These are phyloP conservation scores for Mortierella polycephala DNA, from an alignment of 371 early-diverging fungal genomes.

Conservation along the genomic window DNA sequence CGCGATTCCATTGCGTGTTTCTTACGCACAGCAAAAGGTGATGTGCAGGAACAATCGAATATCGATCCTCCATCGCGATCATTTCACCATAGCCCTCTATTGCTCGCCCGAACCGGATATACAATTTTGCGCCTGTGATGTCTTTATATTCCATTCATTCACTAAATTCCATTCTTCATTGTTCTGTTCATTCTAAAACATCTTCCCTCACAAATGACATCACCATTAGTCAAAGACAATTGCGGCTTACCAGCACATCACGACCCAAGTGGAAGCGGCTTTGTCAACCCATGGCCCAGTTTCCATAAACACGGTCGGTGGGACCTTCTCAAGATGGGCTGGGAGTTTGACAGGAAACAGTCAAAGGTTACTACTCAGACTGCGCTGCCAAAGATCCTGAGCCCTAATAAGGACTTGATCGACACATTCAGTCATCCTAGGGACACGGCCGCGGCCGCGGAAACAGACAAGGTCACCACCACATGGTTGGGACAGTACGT, in stretches of 20 bases:
- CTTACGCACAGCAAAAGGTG: neutral
- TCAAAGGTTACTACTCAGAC: conserved; percentile 21
- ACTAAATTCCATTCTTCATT: neutral
- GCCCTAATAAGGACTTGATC: conserved; percentile 21
- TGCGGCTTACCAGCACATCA: conserved; percentile 30
- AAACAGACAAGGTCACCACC: conserved; percentile 14
- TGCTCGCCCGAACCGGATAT: too few relatives aligned
- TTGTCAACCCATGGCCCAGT: conserved; percentile 59
- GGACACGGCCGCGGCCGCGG: neutral
- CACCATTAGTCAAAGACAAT: conserved; percentile 13
- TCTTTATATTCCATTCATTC: neutral
- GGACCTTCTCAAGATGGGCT: conserved; percentile 8
- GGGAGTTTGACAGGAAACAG: conserved; percentile 31
- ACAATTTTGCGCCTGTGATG: too few relatives aligned
- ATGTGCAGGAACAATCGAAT: neutral
- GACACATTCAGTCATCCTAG: conserved; percentile 20
- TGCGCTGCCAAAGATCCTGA: conserved; percentile 21
- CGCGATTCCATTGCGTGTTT: conserved; percentile 11
- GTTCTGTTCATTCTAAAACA: neutral
- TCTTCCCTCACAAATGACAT: neutral
- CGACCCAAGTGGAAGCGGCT: conserved; percentile 41
- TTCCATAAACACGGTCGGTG: conserved; percentile 33
- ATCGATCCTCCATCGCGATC: neutral
- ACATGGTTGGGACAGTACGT: conserved; percentile 67
- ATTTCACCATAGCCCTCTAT: neutral